phyloP scores from a whole-genome alignment of 2,329 filamentous ascomycete species.

The Cladosporium sp. region DNA sequence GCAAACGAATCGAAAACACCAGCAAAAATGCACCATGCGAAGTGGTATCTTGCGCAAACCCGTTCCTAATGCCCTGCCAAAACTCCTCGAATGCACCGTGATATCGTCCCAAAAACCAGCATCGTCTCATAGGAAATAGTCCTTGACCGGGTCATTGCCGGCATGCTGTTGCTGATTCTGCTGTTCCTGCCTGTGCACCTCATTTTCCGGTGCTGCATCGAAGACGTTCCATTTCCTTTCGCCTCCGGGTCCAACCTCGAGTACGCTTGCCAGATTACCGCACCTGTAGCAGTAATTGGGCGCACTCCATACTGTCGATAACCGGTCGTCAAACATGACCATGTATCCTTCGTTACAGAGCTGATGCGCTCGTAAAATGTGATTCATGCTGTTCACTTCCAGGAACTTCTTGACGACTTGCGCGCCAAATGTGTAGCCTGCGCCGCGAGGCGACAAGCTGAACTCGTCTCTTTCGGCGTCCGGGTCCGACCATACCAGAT shows the following conservation, averaged over 20 bases:
- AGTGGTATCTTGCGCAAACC: conserved; percentile 16
- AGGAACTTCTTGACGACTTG: conserved; percentile 98
- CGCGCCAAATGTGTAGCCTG: conserved; percentile 94
- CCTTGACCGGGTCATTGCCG: conserved; percentile 66
- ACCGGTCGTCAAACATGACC: conserved; percentile 86
- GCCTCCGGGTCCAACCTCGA: conserved; percentile 90
- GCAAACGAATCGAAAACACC: background rate
- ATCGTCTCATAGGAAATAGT: conserved; percentile 59
- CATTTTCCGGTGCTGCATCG: conserved; percentile 92
- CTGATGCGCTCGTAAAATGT: conserved; percentile 96
- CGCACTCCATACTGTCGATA: conserved; percentile 97
- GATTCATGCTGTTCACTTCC: conserved; percentile 94
- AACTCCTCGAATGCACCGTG: conserved; percentile 12
- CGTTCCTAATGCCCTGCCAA: background rate
- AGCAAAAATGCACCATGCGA: conserved; percentile 13
- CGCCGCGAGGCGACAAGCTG: conserved; percentile 84
- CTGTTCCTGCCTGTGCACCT: conserved; percentile 74
- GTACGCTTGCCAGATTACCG: conserved; percentile 93
- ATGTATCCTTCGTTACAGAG: conserved; percentile 97
- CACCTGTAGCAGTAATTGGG: conserved; percentile 70
- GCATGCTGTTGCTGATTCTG: conserved; percentile 62
- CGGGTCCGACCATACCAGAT: conserved; percentile 96
- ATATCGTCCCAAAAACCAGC: background rate
- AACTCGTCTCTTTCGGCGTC: conserved; percentile 98
- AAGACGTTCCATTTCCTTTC: conserved; percentile 98